Base-by-base conservation (phyloP, 2,329 filamentous ascomycete genomes). In the Botrytis medusae region DNA sequence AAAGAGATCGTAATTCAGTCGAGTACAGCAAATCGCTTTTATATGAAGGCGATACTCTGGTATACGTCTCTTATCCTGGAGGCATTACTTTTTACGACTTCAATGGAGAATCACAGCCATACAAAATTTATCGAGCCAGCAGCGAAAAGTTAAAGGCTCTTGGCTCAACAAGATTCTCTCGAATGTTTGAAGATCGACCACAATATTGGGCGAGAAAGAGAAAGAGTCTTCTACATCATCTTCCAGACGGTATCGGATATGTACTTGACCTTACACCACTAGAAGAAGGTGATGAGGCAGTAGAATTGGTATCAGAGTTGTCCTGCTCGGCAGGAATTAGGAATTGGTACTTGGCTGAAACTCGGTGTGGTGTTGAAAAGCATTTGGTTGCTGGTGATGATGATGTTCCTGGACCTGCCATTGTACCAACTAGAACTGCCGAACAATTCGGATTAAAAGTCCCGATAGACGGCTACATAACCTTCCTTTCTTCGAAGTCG, bases 181-280 rank as follows among this genome's bases (percentile, higher is more conserved):
- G 83, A 3, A 82, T 86, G 79, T 80, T 89, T 4, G 80, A 79
- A 18, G 83, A 84, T 0, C 81, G 82, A 16, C 85, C 87, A 76
- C 82, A 81, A 37, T 82, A 82, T 8, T 77, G 82, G 25, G 80
- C 78, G 54, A 81, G 84, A 34, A 83, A 82, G 22, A 82, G 82
- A 32, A 72, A 74, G 32, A 81, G 81, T 60, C 74, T 75, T 54
- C 20, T 75, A 18, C 42, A 73, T 16, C 25, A 51, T 29, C 78
- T 84, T 16, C 83, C 82, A 0, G 76, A 81, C 3, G 86, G 84
- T 0, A 81, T 91, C 77, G 85, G 85, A 73, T 92, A 87, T 75
- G 82, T 91, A 29, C 77, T 93, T 51, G 90, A 93, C 76, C 83
- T 92, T 20, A 91, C 89, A 0, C 90, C 90, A 0, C 85, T 87